Base-by-base conservation (phyloP, 768 basidiomycete genomes). In the Leccinum obscurum region DNA sequence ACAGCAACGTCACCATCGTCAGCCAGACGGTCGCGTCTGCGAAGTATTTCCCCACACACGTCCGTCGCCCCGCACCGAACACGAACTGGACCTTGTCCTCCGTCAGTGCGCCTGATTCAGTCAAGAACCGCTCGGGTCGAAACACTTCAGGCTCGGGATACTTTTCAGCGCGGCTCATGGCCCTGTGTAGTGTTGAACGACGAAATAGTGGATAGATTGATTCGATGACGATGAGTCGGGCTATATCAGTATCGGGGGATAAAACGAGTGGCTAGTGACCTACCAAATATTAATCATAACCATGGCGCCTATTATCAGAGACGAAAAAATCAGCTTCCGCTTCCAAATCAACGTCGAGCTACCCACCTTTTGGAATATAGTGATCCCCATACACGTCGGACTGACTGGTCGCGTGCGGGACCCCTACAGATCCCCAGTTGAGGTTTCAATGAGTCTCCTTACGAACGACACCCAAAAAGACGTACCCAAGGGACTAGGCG, bases 351-450 rank as follows among this genome's bases (percentile, higher is more conserved):
- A 28, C 7, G n/a, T 14, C 28, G 17, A 26, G 20, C 6, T 8
- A 48, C 57, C 20, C 15, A 67, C 63, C 66, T 55, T 68, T 65
- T 5, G 67, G 66, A 44, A 70, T 68, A 17, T 55, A 60, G 39
- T 66, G 65, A 34, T 63, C 63, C 3, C 56, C 48, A 41, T 70
- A 68, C 8, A 68, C 52, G 30, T 70, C 68, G 37, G 57, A 52
- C 30, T 61, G 22, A 17, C 50, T 62, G 2, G 63, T 60, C 20
- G 37, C 39, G 41, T 70, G 68, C 3, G 68, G 68, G 3, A 61
- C 9, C 13, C 20, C 58, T 55, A n/a, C 6, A 30, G 10, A 22
- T 22, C 5, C n/a, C 28, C 26, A 7, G 9, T 15, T 5, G 14
- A 50, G 7, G 22, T 15, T 48, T 30, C n/a, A 17, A 53, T 20